A percentile compares a stretch with the other conserved stretches of the same genome.
Conservation (phyloP, 345 rosid species). For the Mercurialis annua region DNA sequence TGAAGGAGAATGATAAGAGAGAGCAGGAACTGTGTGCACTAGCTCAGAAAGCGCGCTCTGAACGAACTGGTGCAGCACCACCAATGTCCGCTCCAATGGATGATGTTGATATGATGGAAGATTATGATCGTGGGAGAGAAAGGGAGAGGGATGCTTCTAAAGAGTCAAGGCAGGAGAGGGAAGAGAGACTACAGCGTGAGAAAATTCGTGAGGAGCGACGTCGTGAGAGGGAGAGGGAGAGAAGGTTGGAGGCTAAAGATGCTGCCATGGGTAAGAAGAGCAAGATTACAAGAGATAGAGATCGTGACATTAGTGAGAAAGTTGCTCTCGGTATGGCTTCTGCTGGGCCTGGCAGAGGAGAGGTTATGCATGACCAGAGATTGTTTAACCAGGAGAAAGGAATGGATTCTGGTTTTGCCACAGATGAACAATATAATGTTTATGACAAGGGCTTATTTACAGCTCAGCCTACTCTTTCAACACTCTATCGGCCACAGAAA, state of each 20-base stretch:
- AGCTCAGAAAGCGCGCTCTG: slow-evolving; percentile 92
- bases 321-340: slow-evolving; percentile 97
- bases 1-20: slow-evolving; percentile 92
- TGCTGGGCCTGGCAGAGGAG: slow-evolving; percentile 71
- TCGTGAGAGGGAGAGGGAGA: slow-evolving; percentile 89
- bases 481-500: slow-evolving; percentile 77
- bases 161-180: slow-evolving; percentile 70
- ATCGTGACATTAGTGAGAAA: slow-evolving; percentile 90
- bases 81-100: slow-evolving; percentile 23
- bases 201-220: slow-evolving; percentile 92
- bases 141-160: slow-evolving; percentile 46
- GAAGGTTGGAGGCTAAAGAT: slow-evolving; percentile 46
- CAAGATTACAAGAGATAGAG: slow-evolving; percentile 70
- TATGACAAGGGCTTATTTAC: slow-evolving; percentile 88
- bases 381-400: slow-evolving; percentile 97
- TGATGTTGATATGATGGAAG: slow-evolving; percentile 50
- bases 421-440: slow-evolving; percentile 92
- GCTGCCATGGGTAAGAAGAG: slow-evolving; percentile 98
- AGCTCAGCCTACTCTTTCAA: slow-evolving; percentile 85
- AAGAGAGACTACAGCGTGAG: slow-evolving; percentile 71
- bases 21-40: slow-evolving; percentile 91
- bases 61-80: slow-evolving; percentile 71
- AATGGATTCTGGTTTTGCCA: slow-evolving; percentile 90
- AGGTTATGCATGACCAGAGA: slow-evolving; percentile 88
- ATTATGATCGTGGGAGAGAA: slow-evolving; percentile 50